Evolutionary conservation across 2,329 filamentous ascomycete genomes (phyloP).

Genomic region (Fusarium longipes): DNA sequence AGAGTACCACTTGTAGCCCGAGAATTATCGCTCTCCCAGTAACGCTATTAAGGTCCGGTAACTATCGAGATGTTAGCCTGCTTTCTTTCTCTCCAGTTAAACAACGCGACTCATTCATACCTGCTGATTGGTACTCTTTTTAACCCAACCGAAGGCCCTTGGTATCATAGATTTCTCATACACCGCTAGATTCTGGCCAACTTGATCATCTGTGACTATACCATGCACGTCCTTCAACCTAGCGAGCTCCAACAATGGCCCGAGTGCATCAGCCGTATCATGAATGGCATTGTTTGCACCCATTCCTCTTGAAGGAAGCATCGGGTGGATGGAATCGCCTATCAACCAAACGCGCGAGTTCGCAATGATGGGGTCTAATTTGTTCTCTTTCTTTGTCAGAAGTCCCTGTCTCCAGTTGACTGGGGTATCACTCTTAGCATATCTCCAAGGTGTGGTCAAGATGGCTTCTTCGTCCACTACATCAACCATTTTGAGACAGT

Average conservation of each 20-base stretch:
- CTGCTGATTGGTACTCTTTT: not conserved
- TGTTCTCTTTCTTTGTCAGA: accelerated
- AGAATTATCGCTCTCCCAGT: not conserved
- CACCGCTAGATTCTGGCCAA: accelerated
- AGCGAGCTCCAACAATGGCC: not conserved
- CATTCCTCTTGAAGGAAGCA: not conserved
- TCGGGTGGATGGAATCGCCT: not conserved
- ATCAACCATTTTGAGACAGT: not conserved
- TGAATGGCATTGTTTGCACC: not conserved
- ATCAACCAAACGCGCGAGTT: not conserved
- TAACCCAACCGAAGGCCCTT: not conserved
- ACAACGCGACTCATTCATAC: not conserved
- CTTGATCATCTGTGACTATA: not conserved
- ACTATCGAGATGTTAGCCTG: accelerated
- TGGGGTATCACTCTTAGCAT: not conserved
- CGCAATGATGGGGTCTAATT: accelerated
- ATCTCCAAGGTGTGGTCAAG: not conserved
- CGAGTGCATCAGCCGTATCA: not conserved
- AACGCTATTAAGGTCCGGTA: not conserved
- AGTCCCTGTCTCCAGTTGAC: not conserved
- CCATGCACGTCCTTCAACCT: accelerated
- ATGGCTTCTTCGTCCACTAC: not conserved
- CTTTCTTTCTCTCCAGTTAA: accelerated
- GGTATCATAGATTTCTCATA: slow-evolving; percentile 2
- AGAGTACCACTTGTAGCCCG: not conserved